Conservation (phyloP, 768 basidiomycete genomes). For the Daedalea quercina region DNA sequence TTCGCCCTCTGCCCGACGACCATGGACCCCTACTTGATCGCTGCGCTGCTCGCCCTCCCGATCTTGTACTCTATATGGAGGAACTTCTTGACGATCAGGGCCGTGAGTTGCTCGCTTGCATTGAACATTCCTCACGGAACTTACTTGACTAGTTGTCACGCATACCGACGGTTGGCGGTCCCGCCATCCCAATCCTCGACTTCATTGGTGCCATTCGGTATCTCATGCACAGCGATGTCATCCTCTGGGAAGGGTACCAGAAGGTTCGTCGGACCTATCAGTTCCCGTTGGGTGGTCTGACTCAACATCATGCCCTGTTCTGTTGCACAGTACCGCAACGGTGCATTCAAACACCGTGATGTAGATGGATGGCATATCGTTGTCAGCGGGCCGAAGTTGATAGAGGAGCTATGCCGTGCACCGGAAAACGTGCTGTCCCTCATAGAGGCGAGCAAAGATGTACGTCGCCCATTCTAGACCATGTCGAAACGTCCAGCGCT, state of each 20-base stretch:
- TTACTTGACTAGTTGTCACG: constrained; percentile 12
- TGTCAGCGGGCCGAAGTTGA: constrained; percentile 20
- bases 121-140: too few species aligned
- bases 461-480: not conserved
- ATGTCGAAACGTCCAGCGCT: not conserved
- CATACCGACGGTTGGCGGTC: constrained; percentile 29
- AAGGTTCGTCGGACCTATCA: constrained; percentile 16
- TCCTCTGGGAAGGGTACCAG: constrained; percentile 32
- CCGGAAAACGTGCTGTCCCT: constrained; percentile 33
- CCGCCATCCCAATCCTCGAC: constrained; percentile 27
- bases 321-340: constrained; percentile 17
- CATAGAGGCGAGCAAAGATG: constrained; percentile 13
- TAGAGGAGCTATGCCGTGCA: constrained; percentile 35
- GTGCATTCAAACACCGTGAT: constrained; percentile 26
- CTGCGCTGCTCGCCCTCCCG: not conserved
- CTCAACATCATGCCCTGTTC: not conserved
- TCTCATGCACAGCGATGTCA: constrained; percentile 22
- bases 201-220: constrained; percentile 26
- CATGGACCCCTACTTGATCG: not conserved
- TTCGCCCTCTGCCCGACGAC: not conserved
- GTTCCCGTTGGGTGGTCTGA: not conserved
- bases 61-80: not conserved
- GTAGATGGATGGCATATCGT: constrained; percentile 35
- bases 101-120: not conserved
- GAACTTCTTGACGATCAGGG: not conserved